These are phyloP conservation scores for Fusarium staphyleae DNA, from an alignment of 2,329 filamentous ascomycete species.

Conservation along the genomic window DNA sequence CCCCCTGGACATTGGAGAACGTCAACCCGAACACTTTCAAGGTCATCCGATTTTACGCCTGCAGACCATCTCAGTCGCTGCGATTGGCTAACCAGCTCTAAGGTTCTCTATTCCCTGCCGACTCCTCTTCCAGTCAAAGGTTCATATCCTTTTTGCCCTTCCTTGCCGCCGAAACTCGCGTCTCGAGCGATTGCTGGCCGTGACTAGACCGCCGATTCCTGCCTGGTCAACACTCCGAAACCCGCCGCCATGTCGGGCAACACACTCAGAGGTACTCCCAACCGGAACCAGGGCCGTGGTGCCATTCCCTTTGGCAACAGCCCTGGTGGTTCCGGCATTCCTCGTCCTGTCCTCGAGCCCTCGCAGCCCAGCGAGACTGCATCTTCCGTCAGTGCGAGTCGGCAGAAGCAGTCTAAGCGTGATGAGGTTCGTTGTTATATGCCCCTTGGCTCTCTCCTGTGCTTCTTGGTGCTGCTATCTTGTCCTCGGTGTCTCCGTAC, in stretches of 20 bases:
- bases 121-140: constrained; percentile 19
- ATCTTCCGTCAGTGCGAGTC: constrained; percentile 87
- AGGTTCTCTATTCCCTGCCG: constrained; percentile 29
- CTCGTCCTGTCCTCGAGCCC: constrained; percentile 72
- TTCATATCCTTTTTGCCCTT: constrained; percentile 25
- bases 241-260: constrained; percentile 59
- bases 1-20: background rate
- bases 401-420: constrained; percentile 95
- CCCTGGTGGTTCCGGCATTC: constrained; percentile 70
- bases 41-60: constrained; percentile 41
- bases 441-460: background rate
- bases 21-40: constrained; percentile 25
- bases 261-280: constrained; percentile 76
- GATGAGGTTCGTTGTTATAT: constrained; percentile 80
- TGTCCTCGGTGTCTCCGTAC: background rate
- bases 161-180: constrained; percentile 16
- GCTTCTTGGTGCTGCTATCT: background rate
- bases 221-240: constrained; percentile 19
- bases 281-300: constrained; percentile 64
- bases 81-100: constrained; percentile 36
- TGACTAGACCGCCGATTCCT: constrained; percentile 29
- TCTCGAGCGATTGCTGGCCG: constrained; percentile 26
- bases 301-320: constrained; percentile 67
- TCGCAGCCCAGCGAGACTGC: constrained; percentile 62
- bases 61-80: constrained; percentile 37